Evolutionary conservation across 2,329 filamentous ascomycete species (phyloP), one percentile per base, ranked within the genome.

Genomic region (Akanthomyces uredinophilus): DNA sequence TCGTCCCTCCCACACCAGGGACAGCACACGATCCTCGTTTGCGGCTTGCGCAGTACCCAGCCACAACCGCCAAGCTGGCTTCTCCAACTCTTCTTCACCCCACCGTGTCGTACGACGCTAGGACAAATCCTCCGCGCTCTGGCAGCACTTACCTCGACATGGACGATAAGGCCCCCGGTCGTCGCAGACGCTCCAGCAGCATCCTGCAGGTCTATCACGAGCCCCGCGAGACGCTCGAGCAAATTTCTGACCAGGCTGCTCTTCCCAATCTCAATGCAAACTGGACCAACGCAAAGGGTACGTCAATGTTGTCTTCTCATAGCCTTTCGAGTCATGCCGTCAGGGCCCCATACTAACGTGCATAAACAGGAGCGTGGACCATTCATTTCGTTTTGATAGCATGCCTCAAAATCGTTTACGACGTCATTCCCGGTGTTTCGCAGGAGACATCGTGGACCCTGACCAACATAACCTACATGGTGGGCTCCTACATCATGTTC

Each of bases 221-320:
- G 77, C 95, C 95, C 61, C 88, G 89, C 64, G 95, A 99, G 83
- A 96, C 94, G 62, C 87, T 97, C 73, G 95, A 99, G 82, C 95
- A 97, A 79, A 91, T 96, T 77, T 97, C 90, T 73, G 95, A 99
- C 77, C 95, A 98, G 82, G 91, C 92, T 62, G 91, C 91, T 43
- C 82, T 97, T 69, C 95, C 95, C 58, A 99, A 99, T 73, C 79
- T 97, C 72, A 99, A 99, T 77, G 92, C 95, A 69, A 91, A 97
- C 79, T 99, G 95, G 95, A 96, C 97, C 68, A 98, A 98, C 77
- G 91, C 93, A 71, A 99, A 99, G 87, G 95, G 95, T 98, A 80
- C 78, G 85, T 75, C 22, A 43, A 59, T 43, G 2, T 27, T 58
- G 13, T 14, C 44, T 14, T 7, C 18, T 18, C 47, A 58, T 39